Base-by-base conservation (phyloP, 768 basidiomycete species). In the Suillus hirtellus region DNA sequence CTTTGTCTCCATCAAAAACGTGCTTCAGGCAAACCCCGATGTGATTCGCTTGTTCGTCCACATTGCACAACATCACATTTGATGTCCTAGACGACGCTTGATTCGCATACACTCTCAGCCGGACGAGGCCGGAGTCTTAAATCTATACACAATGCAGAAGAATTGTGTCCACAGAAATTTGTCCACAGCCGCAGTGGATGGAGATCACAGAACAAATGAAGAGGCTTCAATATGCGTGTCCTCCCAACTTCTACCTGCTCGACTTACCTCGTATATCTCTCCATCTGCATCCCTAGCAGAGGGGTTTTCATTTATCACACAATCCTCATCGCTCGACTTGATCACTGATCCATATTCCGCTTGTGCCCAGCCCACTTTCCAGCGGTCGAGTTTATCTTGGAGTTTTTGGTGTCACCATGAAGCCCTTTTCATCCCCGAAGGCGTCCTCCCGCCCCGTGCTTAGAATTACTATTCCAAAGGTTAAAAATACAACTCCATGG, bases 1-100 rank as follows among this genome's bases (percentile, higher is more conserved):
- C 55, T 6, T 58, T 58, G 55, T 58, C 38, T 17, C 38, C 38
- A 58, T 58, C 55, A 58, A 58, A 40, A 58, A 24, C 38, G 55
- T 42, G 55, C 55, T 58, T 58, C 38, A 58, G 38, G 55, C 17
- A 58, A 58, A 6, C 17, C 38, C 55, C 55, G 55, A 34, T 53
- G 10, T 31, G 50, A 52, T 52, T 49, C 7, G 34, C n/a, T 34
- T 54, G 34, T 17, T 1, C 17, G 4, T 40, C 37, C 24, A 56
- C 31, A 31, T 6, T 31, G 5, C 31, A 31, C 21, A 27, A 15
- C 17, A 17, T 58, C 38, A 19, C 38, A 9, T 17, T 40, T 54
- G 24, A 9, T 58, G 38, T 17, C 38, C 38, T 40, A 40, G 15
- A 40, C 9, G 38, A 24, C 38, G 4, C 9, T 34, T 34, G 15